Evolutionary conservation across 2,329 filamentous ascomycete species (phyloP).

Genomic region (Aspergillus spinulosporus): DNA sequence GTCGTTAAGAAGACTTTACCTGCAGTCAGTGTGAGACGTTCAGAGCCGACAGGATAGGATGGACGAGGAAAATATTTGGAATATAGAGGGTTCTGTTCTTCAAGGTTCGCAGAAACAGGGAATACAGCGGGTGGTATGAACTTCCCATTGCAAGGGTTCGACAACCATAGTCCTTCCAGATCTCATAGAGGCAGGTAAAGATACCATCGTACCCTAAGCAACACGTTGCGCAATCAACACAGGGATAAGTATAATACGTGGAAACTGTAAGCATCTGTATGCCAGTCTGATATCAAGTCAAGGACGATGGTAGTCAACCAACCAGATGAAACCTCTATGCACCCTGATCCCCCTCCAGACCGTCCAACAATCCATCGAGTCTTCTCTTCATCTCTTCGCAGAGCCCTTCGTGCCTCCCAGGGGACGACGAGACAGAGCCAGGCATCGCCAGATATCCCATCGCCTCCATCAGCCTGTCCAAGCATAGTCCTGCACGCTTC

Average conservation of each 20-base stretch:
- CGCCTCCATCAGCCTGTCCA: conserved; percentile 13
- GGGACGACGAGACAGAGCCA: not conserved
- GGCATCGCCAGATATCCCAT: not conserved
- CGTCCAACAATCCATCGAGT: conserved; percentile 12
- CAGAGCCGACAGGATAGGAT: no score
- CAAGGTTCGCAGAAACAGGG: no score
- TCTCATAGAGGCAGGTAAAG: no score
- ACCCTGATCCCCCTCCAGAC: conserved; percentile 1
- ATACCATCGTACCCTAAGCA: no score
- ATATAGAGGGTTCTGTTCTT: no score
- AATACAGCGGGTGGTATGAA: no score
- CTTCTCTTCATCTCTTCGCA: conserved; percentile 19
- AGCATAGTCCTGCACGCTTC: conserved; percentile 14
- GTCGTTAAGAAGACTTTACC: no score
- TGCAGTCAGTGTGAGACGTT: no score
- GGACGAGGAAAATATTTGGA: no score
- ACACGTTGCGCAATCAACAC: not conserved
- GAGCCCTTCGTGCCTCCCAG: conserved; percentile 15
- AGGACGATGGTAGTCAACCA: not conserved
- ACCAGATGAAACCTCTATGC: not conserved
- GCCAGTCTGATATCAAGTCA: not conserved
- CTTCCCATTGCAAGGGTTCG: no score
- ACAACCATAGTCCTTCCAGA: no score
- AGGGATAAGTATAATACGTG: not conserved
- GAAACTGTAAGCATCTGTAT: not conserved